Percentiles rank a stretch among this genome's conserved stretches.
Evolutionary conservation across 805 yeast genomes (phyloP).

Genomic region (Candida chilensis): DNA sequence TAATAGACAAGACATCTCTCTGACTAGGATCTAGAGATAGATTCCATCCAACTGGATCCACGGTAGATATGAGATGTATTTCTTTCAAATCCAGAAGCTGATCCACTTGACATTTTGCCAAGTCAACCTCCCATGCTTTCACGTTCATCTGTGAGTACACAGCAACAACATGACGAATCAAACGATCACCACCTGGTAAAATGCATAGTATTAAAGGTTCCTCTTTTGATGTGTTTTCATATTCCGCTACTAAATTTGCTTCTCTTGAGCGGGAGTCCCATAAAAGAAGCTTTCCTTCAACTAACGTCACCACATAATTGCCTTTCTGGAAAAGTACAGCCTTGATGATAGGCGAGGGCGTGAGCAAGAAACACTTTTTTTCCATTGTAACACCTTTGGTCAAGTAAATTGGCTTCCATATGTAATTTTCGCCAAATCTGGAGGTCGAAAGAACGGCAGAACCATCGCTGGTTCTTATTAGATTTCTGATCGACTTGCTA

Average conservation of each 20-base stretch:
- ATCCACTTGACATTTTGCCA: slow-evolving; percentile 7
- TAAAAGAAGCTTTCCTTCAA: slow-evolving; percentile 36
- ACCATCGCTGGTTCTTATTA: slow-evolving; percentile 64
- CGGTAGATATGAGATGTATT: slow-evolving; percentile 38
- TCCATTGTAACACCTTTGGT: slow-evolving; percentile 1
- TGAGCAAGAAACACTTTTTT: slow-evolving; percentile 26
- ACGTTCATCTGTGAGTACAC: slow-evolving; percentile 29
- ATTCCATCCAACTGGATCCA: slow-evolving; percentile 61
- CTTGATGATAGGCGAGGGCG: slow-evolving; percentile 34
- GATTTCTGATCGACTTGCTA: slow-evolving; percentile 61
- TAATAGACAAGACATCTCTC: slow-evolving; percentile 46
- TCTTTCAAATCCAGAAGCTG: slow-evolving; percentile 14
- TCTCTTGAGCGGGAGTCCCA: slow-evolving; percentile 48
- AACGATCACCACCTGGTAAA: slow-evolving; percentile 19
- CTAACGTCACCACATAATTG: slow-evolving; percentile 30
- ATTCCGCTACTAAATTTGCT: slow-evolving; percentile 1
- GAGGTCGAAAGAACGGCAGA: slow-evolving; percentile 48
- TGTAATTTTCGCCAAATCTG: slow-evolving; percentile 50
- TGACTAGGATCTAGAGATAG: slow-evolving; percentile 16
- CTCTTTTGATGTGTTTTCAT: neutral
- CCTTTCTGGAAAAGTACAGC: slow-evolving; percentile 45
- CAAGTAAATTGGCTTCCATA: slow-evolving; percentile 41
- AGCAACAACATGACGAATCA: slow-evolving; percentile 37
- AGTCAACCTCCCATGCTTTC: slow-evolving; percentile 30
- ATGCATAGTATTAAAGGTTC: slow-evolving; percentile 16